phyloP scores from a whole-genome alignment of 768 basidiomycete species.

The Suillus variegatus region DNA sequence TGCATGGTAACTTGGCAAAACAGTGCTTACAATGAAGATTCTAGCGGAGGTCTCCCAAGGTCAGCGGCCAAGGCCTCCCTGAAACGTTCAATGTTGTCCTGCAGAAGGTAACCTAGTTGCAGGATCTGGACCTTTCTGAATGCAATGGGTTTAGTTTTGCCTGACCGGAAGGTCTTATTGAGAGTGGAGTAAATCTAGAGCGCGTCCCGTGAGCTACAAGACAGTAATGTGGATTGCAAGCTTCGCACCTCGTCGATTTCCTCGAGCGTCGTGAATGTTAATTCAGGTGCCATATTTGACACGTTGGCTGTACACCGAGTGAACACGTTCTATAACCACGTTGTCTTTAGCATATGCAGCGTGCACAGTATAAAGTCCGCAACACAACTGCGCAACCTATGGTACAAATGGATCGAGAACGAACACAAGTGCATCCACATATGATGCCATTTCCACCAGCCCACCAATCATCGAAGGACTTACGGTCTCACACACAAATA shows the following conservation, averaged over 20 bases:
- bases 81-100: constrained; percentile 69
- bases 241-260: constrained; percentile 50
- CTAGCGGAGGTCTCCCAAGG: constrained; percentile 61
- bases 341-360: background rate
- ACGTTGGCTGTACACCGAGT: constrained; percentile 10
- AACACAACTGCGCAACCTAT: background rate
- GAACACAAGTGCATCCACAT: background rate
- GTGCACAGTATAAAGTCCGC: background rate
- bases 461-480: background rate
- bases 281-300: constrained; percentile 30
- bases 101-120: constrained; percentile 70
- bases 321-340: background rate
- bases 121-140: constrained; percentile 77
- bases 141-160: constrained; percentile 64
- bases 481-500: background rate
- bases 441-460: background rate
- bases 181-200: constrained; percentile 58
- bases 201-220: background rate
- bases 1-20: constrained; percentile 5
- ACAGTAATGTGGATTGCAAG: background rate
- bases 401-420: background rate
- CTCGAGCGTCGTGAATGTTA: constrained; percentile 50
- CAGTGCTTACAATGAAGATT: constrained; percentile 52
- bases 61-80: constrained; percentile 60
- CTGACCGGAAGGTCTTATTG: constrained; percentile 57